A percentile compares a stretch with the other conserved stretches of the same genome.
Conservation (phyloP, 768 basidiomycete genomes). For the Boletus reticuloceps region DNA sequence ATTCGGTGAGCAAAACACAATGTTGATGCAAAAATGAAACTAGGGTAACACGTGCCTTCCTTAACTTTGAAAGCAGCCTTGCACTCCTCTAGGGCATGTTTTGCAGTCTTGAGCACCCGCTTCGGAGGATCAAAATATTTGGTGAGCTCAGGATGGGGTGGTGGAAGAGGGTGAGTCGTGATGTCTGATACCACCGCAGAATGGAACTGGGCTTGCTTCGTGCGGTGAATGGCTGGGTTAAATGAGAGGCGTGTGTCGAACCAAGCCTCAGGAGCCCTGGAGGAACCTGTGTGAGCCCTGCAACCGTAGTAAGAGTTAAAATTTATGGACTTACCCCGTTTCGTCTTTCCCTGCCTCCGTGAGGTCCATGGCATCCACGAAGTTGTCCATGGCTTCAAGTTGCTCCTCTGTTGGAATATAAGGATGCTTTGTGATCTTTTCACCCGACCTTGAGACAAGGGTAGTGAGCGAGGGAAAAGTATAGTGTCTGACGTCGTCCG, state of each 20-base stretch:
- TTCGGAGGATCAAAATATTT: conserved; percentile 84
- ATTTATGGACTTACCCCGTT: conserved; percentile 51
- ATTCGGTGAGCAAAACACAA: background rate
- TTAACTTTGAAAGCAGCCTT: conserved; percentile 72
- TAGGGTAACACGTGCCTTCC: conserved; percentile 48
- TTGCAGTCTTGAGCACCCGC: conserved; percentile 60
- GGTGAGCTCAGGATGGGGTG: conserved; percentile 79
- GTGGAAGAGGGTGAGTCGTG: conserved; percentile 70
- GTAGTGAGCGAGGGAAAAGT: conserved; percentile 78
- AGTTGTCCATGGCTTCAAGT: conserved; percentile 76
- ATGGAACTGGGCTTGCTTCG: conserved; percentile 93
- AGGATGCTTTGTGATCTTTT: conserved; percentile 69
- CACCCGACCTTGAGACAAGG: conserved; percentile 74
- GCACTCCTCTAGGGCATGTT: conserved; percentile 55
- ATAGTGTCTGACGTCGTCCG: conserved; percentile 88
- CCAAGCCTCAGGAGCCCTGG: conserved; percentile 66
- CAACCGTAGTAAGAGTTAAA: background rate
- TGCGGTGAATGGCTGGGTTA: conserved; percentile 87
- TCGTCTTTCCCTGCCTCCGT: conserved; percentile 74
- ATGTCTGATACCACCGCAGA: conserved; percentile 76
- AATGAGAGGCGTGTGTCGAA: conserved; percentile 74
- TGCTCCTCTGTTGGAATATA: conserved; percentile 80
- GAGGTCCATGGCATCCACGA: conserved; percentile 89
- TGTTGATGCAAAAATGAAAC: background rate
- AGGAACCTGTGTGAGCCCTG: background rate